A percentile compares a stretch with the other conserved stretches of the same genome.
phyloP scores from a whole-genome alignment of 164 flowering plant species.

The Liquidambar formosana region DNA sequence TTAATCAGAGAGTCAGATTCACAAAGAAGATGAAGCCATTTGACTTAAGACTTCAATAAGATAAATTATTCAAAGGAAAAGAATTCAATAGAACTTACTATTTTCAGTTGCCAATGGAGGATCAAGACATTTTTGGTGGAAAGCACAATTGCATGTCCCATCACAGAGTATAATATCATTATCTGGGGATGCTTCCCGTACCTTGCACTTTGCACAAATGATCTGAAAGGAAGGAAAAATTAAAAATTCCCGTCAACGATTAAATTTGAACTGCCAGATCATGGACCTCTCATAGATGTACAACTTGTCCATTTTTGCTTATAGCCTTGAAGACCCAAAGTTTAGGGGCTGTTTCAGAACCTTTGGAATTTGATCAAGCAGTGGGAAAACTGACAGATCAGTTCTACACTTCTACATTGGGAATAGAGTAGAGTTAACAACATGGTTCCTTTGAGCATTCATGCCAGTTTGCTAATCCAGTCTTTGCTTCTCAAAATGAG shows the following conservation, averaged over 20 bases:
- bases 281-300: too few species aligned
- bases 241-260: neutral
- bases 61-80: constrained; percentile 1
- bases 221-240: constrained; percentile 46
- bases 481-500: neutral
- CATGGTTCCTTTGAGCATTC: neutral
- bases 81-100: constrained; percentile 48
- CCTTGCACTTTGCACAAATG: constrained; percentile 88
- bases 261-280: too few species aligned
- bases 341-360: too few species aligned
- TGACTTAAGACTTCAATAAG: neutral
- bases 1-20: constrained; percentile 11
- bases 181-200: constrained; percentile 78
- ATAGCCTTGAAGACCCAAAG: too few species aligned
- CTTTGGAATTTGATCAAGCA: too few species aligned
- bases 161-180: constrained; percentile 95
- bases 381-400: neutral
- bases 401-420: neutral
- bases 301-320: too few species aligned
- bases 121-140: constrained; percentile 94
- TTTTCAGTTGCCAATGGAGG: constrained; percentile 87
- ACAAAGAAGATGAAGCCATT: constrained; percentile 1
- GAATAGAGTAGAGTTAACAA: neutral
- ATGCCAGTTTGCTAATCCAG: neutral
- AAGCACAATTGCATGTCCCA: constrained; percentile 93